Conservation (phyloP, 306 rosid genomes). For the Prunus mongolica region DNA sequence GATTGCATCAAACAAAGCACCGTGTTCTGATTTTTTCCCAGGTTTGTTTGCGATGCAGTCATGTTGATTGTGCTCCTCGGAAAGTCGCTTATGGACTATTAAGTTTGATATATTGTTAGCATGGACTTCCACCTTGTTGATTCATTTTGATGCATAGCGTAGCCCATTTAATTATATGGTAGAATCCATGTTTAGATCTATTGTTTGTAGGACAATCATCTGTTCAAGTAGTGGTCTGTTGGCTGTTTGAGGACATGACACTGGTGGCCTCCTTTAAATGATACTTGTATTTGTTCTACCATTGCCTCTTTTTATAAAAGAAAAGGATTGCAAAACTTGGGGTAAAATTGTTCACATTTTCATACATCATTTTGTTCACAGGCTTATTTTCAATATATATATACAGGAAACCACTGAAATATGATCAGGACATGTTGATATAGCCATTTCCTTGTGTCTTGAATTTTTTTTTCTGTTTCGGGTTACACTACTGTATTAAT, state of each 20-base stretch:
- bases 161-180: neutral
- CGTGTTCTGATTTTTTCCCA: constrained; percentile 97
- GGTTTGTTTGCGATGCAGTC: constrained; percentile 48
- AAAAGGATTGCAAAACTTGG: neutral
- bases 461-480: too few species aligned
- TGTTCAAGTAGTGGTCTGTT: neutral
- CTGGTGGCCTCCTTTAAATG: neutral
- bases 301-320: neutral
- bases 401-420: too few species aligned
- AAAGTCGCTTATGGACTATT: neutral
- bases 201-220: neutral
- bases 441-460: too few species aligned
- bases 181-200: neutral
- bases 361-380: neutral
- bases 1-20: constrained; percentile 91
- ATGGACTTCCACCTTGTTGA: neutral
- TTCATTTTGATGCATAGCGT: neutral
- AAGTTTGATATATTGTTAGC: neutral
- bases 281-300: neutral
- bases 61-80: constrained; percentile 12
- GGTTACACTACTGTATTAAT: neutral
- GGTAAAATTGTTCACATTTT: neutral
- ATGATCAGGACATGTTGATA: too few species aligned
- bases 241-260: neutral
- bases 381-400: too few species aligned